A percentile compares a stretch with the other conserved stretches of the same genome.
Conservation (phyloP, 129 eudicot species). For the Calendula officinalis region DNA sequence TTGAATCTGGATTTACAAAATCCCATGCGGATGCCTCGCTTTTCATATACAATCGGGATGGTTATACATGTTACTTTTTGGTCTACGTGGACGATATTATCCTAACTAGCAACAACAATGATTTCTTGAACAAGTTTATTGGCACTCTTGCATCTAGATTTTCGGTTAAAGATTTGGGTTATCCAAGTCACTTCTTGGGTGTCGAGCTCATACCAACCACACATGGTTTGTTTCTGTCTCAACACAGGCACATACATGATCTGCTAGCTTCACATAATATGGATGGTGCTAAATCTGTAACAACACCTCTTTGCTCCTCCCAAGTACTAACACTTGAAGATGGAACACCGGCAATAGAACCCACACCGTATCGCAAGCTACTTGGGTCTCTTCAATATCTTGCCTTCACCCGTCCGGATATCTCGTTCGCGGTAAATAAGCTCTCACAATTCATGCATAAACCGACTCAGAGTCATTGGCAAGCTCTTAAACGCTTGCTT, state of each 20-base stretch:
- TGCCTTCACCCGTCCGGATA: no score
- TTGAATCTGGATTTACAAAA: neutral
- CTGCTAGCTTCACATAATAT: neutral
- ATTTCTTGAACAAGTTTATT: neutral
- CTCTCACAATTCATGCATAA: neutral
- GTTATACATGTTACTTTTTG: neutral
- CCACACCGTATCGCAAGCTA: neutral
- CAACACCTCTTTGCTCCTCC: neutral
- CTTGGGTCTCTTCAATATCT: neutral
- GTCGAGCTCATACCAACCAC: neutral
- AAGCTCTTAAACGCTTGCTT: neutral
- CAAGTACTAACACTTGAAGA: neutral
- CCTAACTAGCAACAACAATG: neutral
- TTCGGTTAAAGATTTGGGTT: conserved; percentile 3
- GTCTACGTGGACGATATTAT: conserved; percentile 4
- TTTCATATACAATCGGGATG: neutral
- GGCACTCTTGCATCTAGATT: neutral
- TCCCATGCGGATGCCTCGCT: neutral
- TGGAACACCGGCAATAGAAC: neutral
- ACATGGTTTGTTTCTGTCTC: neutral
- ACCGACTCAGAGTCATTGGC: neutral
- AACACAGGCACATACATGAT: conserved; percentile 9
- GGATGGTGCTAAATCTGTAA: conserved; percentile 2
- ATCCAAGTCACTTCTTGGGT: neutral
- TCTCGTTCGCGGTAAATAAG: no score